These are phyloP conservation scores for Xylaria bambusicola DNA, from an alignment of 495 filamentous ascomycete genomes.

Conservation along the genomic window DNA sequence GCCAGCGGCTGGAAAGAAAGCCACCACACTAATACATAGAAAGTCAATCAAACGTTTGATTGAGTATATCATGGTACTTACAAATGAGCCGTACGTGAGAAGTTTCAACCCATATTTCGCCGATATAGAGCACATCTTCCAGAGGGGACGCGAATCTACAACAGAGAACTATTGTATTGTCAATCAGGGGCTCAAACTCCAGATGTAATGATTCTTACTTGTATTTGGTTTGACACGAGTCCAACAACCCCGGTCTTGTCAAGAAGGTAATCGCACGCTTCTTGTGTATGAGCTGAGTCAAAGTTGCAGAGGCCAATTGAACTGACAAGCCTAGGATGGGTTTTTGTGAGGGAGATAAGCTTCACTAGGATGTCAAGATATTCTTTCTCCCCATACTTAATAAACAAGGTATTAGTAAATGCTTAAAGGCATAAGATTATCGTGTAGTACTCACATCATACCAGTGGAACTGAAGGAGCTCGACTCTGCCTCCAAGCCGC, in stretches of 20 bases:
- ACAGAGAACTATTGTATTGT: conserved; percentile 40
- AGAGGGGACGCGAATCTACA: conserved; percentile 40
- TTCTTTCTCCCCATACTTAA: conserved; percentile 44
- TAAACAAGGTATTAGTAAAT: background rate
- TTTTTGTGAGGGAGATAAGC: conserved; percentile 32
- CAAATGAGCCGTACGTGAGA: conserved; percentile 48
- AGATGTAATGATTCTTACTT: conserved; percentile 27
- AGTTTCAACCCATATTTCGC: conserved; percentile 42
- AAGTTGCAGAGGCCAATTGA: conserved; percentile 48
- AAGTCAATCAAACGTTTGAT: background rate
- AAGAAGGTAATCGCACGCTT: conserved; percentile 37
- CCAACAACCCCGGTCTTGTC: conserved; percentile 30
- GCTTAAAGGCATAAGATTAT: background rate
- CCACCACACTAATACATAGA: conserved; percentile 38
- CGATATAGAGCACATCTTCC: conserved; percentile 41
- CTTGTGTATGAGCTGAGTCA: conserved; percentile 40
- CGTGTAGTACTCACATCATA: conserved; percentile 38
- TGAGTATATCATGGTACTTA: conserved; percentile 11
- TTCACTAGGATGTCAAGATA: conserved; percentile 39
- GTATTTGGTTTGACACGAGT: conserved; percentile 46
- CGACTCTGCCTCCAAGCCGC: conserved; percentile 37
- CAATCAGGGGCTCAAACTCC: background rate
- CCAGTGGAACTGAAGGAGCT: conserved; percentile 52
- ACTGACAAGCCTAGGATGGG: conserved; percentile 34
- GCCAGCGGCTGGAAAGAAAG: conserved; percentile 45